phyloP scores from a whole-genome alignment of 352 stramenopile genomes.

The Pythium folliculosum region DNA sequence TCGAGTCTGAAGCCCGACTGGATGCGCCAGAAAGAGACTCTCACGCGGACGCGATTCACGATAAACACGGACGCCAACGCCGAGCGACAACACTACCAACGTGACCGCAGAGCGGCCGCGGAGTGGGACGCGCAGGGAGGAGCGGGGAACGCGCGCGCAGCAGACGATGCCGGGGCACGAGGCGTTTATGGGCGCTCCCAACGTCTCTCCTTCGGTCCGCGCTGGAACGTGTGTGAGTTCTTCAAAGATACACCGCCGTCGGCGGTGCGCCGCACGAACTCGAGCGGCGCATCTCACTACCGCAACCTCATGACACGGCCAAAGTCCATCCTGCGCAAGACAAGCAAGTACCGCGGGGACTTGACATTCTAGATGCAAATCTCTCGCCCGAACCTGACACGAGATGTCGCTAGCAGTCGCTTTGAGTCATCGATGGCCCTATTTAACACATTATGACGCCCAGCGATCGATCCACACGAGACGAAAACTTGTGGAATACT shows the following conservation, averaged over 20 bases:
- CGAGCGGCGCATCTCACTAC: slow-evolving; percentile 2
- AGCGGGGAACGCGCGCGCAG: not conserved
- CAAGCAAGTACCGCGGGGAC: slow-evolving; percentile 60
- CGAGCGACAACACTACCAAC: slow-evolving; percentile 53
- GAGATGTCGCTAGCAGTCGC: too few species aligned
- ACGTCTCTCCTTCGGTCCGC: slow-evolving; percentile 57
- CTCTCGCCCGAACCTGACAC: too few species aligned
- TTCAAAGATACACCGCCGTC: slow-evolving; percentile 38
- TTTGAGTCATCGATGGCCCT: not conserved
- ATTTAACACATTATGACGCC: not conserved
- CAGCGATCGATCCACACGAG: not conserved
- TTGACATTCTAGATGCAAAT: slow-evolving; percentile 21
- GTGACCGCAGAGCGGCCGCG: slow-evolving; percentile 28
- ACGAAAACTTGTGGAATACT: not conserved
- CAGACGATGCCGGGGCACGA: slow-evolving; percentile 29
- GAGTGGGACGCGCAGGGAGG: slow-evolving; percentile 5
- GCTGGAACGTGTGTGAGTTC: slow-evolving; percentile 63
- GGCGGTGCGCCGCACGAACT: slow-evolving; percentile 29
- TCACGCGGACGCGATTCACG: slow-evolving; percentile 65
- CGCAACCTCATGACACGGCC: not conserved
- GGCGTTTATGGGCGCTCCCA: slow-evolving; percentile 67
- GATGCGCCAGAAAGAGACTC: slow-evolving; percentile 63
- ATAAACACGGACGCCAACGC: slow-evolving; percentile 51
- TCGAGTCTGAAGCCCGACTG: slow-evolving; percentile 71
- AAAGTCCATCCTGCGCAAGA: slow-evolving; percentile 48